Evolutionary conservation across 1,139 yeast species (phyloP).

Genomic region (Yamadazyma taylorii): DNA sequence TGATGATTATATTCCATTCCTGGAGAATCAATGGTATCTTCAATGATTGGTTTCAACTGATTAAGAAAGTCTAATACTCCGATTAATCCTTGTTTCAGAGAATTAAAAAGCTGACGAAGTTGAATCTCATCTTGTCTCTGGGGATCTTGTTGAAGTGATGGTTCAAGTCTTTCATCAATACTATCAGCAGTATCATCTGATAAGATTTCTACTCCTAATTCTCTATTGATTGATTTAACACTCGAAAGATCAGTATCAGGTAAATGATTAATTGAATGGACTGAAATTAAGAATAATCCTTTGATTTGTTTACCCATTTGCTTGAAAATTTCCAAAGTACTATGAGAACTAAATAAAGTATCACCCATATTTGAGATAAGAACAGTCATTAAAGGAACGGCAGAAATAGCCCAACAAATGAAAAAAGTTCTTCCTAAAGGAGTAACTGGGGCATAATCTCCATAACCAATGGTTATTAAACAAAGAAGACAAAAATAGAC

Average conservation of each 20-base stretch:
- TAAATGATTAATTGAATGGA: background rate
- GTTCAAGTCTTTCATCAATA: background rate
- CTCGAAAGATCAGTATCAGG: conserved; percentile 1
- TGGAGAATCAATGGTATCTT: conserved; percentile 34
- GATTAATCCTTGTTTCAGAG: conserved; percentile 17
- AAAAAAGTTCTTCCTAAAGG: conserved; percentile 72
- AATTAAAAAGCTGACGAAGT: background rate
- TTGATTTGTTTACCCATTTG: conserved; percentile 3
- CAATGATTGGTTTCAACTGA: conserved; percentile 27
- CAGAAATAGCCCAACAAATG: conserved; percentile 74
- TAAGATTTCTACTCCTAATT: conserved; percentile 6
- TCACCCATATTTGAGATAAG: conserved; percentile 74
- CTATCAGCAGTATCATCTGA: conserved; percentile 1
- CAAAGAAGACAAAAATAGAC: conserved; percentile 75
- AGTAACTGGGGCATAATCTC: conserved; percentile 64
- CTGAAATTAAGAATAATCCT: conserved; percentile 4
- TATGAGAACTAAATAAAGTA: conserved; percentile 38
- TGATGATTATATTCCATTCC: conserved; percentile 30
- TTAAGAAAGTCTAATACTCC: conserved; percentile 21
- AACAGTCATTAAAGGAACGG: conserved; percentile 86
- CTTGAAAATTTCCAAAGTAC: conserved; percentile 2
- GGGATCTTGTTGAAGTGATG: too few species aligned
- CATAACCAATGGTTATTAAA: conserved; percentile 81
- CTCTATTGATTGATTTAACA: conserved; percentile 7
- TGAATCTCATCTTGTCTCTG: too few species aligned